phyloP scores from a whole-genome alignment of 306 rosid genomes.

The Hippophae gyantsensis region DNA sequence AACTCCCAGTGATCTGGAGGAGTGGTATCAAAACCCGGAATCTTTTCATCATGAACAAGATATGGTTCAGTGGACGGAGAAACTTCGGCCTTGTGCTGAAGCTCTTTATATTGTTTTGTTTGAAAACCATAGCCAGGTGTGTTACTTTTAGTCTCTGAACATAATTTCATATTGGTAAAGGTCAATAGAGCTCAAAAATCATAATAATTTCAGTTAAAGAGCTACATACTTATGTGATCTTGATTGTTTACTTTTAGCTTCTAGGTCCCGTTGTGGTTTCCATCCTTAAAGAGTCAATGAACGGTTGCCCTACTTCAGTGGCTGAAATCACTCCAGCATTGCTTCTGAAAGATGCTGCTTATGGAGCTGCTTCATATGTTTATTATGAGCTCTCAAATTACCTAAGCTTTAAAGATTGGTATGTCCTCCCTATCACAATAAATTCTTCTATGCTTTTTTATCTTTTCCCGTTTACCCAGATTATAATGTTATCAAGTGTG shows the following conservation, averaged over 20 bases:
- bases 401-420: constrained; percentile 90
- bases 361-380: constrained; percentile 97
- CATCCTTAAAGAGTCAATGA: constrained; percentile 86
- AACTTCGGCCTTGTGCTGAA: constrained; percentile 94
- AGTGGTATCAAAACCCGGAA: constrained; percentile 80
- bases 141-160: constrained; percentile 3
- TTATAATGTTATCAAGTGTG: neutral
- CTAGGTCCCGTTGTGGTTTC: constrained; percentile 93
- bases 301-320: constrained; percentile 62
- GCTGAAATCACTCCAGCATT: constrained; percentile 78
- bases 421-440: constrained; percentile 16
- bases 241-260: constrained; percentile 44
- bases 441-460: neutral
- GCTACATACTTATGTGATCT: constrained; percentile 15
- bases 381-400: constrained; percentile 94
- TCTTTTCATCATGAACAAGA: constrained; percentile 96
- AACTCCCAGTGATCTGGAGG: constrained; percentile 77
- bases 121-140: constrained; percentile 90
- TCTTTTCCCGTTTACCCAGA: constrained; percentile 8
- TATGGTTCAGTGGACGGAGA: constrained; percentile 98
- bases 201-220: neutral
- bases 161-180: neutral
- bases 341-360: constrained; percentile 96
- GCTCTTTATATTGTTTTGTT: constrained; percentile 85
- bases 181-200: neutral